Base-by-base conservation (phyloP, 257 asterid species). In the Nicotiana attenuata region DNA sequence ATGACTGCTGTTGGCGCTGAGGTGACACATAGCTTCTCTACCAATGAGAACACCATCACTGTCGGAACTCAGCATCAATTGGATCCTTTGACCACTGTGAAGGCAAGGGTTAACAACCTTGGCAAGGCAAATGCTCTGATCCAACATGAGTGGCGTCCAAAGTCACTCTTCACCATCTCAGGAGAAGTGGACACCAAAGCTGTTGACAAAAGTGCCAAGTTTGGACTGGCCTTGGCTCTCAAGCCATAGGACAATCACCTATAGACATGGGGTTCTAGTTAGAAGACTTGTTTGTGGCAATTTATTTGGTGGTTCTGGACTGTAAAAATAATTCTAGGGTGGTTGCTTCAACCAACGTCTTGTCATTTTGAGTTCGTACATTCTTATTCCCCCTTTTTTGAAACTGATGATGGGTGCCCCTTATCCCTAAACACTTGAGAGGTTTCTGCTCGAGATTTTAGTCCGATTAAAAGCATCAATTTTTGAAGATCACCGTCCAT, bases 151-250 rank as follows among this genome's bases (percentile, higher is more conserved):
- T 75, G 80, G 80, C 80, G 80, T 71, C 78, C 78, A 45, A 71
- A 71, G 78, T 71, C 78, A 11, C 78, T 71, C 24, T 71, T 71
- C 22, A 75, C 26, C 45, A 75, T 75, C 52, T 75, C 80, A 50
- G 80, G 80, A 24, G 80, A 75, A 53, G 80, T 75, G 80, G 63
- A 75, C 41, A 50, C 80, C 26, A 75, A 75, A 16, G 38, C 63
- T 75, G 80, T 75, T 50, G 80, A 75, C 45, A 75, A 26, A 75
- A 75, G 63, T 50, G 45, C 80, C 10, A 75, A 75, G 14, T 75
- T 75, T 75, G 80, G 63, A 50, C 80, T 75, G 59, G 80, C 80
- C 80, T 75, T 75, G 80, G 80, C 61, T 75, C 61, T 75, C 33
- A 50, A 50, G 78, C 61, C 79, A 15, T 73, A 73, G 78, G 60